Percentiles rank a stretch among this genome's conserved stretches.
These are phyloP conservation scores for Fagopyrum homotropicum DNA, from an alignment of 148 eudicot genomes.

Conservation along the genomic window DNA sequence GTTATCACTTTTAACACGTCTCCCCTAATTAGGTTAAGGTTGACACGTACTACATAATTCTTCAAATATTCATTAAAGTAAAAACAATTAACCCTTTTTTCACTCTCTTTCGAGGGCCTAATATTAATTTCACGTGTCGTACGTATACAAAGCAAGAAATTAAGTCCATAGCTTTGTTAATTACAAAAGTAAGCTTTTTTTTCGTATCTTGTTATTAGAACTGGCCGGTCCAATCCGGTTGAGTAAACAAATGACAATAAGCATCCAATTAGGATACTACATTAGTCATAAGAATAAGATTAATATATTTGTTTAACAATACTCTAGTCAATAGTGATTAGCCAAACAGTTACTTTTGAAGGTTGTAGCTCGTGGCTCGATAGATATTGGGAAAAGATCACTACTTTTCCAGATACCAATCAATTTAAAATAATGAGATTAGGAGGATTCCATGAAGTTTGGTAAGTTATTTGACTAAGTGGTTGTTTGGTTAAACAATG, in stretches of 20 bases:
- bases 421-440: neutral
- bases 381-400: neutral
- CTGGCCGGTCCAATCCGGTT: neutral
- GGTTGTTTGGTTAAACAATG: too few species aligned
- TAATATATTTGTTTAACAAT: neutral
- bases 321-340: neutral
- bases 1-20: neutral
- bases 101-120: neutral
- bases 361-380: slow-evolving; percentile 9
- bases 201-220: neutral
- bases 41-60: neutral
- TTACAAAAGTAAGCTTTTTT: too few species aligned
- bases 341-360: neutral
- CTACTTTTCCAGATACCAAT: neutral
- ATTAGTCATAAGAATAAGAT: neutral
- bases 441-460: neutral
- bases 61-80: neutral
- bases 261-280: neutral
- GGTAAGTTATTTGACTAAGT: neutral
- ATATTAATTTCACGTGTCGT: neutral
- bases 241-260: neutral
- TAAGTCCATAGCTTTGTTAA: neutral
- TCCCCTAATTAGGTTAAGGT: neutral
- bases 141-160: neutral
- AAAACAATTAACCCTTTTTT: neutral